phyloP scores from a whole-genome alignment of 441 rosid species.

The Gossypium davidsonii region DNA sequence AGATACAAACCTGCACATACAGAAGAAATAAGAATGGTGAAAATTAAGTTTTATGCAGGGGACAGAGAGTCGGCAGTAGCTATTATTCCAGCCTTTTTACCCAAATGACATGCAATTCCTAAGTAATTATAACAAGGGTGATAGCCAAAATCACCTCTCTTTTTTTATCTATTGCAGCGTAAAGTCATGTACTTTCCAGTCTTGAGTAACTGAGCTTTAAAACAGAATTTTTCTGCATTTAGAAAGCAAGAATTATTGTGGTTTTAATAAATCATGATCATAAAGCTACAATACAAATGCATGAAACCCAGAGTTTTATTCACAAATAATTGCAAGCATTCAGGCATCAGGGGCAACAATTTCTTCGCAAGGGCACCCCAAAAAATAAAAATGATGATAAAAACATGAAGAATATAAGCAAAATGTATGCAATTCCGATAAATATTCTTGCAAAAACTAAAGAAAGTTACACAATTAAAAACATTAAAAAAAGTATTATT shows the following conservation, averaged over 20 bases:
- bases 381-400: background rate
- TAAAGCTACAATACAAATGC: background rate
- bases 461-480: no score
- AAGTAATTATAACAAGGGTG: background rate
- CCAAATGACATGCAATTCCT: background rate
- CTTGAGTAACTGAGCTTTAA: background rate
- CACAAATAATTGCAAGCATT: background rate
- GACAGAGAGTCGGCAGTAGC: background rate
- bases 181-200: background rate
- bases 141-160: background rate
- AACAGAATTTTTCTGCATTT: background rate
- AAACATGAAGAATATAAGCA: background rate
- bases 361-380: background rate
- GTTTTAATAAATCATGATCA: background rate
- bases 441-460: no score
- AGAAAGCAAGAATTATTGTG: background rate
- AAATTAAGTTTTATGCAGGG: background rate
- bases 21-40: background rate
- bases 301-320: background rate
- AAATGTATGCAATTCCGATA: background rate
- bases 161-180: background rate
- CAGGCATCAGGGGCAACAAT: background rate
- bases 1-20: background rate
- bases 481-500: no score
- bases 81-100: background rate